Evolutionary conservation across 208 protist genomes (phyloP).

Genomic region (Trypanosoma vivax): DNA sequence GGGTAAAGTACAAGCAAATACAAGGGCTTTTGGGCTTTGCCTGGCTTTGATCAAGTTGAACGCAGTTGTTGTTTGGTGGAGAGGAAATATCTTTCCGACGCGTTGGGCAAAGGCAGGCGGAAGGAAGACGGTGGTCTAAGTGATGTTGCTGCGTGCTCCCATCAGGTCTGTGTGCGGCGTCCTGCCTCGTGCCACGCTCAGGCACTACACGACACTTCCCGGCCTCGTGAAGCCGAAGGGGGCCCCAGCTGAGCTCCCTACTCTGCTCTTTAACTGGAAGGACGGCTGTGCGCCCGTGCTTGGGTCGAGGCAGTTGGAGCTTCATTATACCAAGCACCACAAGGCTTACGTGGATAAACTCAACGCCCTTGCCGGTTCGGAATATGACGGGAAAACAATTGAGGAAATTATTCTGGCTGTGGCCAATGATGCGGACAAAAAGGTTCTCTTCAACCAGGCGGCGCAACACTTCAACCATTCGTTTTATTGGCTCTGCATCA

Average conservation of each 20-base stretch:
- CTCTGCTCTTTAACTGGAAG: conserved; percentile 60
- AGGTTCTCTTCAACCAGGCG: conserved; percentile 84
- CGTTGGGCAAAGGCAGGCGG: background rate
- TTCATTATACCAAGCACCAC: conserved; percentile 93
- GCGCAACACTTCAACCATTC: conserved; percentile 93
- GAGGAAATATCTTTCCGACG: background rate
- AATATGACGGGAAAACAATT: conserved; percentile 74
- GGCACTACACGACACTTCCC: conserved; percentile 46
- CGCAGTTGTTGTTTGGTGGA: too few relatives aligned
- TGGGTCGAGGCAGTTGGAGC: conserved; percentile 74
- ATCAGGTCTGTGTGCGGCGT: background rate
- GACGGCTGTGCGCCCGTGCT: conserved; percentile 69
- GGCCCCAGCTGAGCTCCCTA: conserved; percentile 70
- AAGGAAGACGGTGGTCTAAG: too few relatives aligned
- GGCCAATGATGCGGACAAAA: conserved; percentile 39
- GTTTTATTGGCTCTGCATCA: conserved; percentile 87
- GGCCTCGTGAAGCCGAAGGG: conserved; percentile 34
- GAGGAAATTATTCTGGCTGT: conserved; percentile 66
- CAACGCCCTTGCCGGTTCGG: conserved; percentile 63
- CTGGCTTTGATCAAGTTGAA: too few relatives aligned
- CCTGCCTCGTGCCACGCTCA: background rate
- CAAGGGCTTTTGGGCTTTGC: too few relatives aligned
- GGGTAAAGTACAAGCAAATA: too few relatives aligned
- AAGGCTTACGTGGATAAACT: conserved; percentile 90
- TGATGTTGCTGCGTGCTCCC: too few relatives aligned